Evolutionary conservation across 2,329 filamentous ascomycete genomes (phyloP).

Genomic region (Knufia petricola): DNA sequence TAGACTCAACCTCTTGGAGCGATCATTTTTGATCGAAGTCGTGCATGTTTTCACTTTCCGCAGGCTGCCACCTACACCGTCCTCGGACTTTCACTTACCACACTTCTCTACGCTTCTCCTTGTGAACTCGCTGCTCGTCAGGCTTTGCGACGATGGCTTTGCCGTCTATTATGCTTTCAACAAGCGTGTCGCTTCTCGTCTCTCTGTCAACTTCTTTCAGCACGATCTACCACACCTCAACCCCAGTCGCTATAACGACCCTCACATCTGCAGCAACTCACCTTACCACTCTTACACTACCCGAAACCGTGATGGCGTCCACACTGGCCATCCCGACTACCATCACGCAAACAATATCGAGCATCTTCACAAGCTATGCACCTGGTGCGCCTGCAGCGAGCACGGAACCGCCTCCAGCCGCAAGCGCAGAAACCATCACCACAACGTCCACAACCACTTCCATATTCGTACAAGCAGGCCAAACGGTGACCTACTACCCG

Average conservation of each 20-base stretch:
- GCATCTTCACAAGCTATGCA: constrained; percentile 2
- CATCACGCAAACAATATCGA: constrained; percentile 2
- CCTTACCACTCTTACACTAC: constrained; percentile 1
- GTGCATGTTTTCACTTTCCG: too few species aligned
- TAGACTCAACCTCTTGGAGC: too few species aligned
- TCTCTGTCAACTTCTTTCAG: constrained; percentile 3
- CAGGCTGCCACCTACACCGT: too few species aligned
- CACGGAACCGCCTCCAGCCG: not conserved
- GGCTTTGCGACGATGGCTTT: not conserved
- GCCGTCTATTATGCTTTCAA: not conserved
- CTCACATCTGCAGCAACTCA: constrained; percentile 1
- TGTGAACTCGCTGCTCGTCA: too few species aligned
- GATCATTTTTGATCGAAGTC: too few species aligned
- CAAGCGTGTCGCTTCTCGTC: not conserved
- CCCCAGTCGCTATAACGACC: not conserved
- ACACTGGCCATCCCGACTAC: constrained; percentile 4
- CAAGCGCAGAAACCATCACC: not conserved
- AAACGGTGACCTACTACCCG: constrained; percentile 7
- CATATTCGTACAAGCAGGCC: not conserved
- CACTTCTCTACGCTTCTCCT: too few species aligned
- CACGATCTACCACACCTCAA: constrained; percentile 7
- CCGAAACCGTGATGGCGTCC: constrained; percentile 1
- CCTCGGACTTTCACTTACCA: too few species aligned
- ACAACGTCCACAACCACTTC: constrained; percentile 3
- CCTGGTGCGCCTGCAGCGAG: not conserved